Conservation (phyloP, 208 protist species). For the Strigomonas galati region DNA sequence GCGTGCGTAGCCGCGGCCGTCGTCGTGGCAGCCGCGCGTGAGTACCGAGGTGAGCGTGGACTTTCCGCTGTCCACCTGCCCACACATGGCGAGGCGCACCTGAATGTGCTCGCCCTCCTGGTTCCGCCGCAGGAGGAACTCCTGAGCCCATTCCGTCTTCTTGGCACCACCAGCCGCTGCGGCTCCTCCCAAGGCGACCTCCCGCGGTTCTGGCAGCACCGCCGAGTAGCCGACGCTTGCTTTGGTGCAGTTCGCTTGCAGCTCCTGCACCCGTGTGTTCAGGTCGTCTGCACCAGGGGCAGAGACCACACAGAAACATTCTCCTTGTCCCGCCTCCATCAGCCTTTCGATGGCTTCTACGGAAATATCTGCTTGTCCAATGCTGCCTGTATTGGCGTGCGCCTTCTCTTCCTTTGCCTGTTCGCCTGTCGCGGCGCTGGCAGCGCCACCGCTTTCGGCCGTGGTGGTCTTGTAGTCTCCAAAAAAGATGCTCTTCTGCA, state of each 20-base stretch:
- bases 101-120: slow-evolving; percentile 58
- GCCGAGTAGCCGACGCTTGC: slow-evolving; percentile 33
- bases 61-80: slow-evolving; percentile 93
- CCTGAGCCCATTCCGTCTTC: slow-evolving; percentile 47
- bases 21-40: slow-evolving; percentile 85
- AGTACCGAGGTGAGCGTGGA: slow-evolving; percentile 90
- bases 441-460: not conserved
- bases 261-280: slow-evolving; percentile 23
- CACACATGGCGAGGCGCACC: slow-evolving; percentile 89
- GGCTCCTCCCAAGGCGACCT: slow-evolving; percentile 23
- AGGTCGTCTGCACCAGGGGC: slow-evolving; percentile 27
- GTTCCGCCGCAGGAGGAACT: slow-evolving; percentile 69
- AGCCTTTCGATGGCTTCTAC: slow-evolving; percentile 23
- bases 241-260: slow-evolving; percentile 25
- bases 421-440: not conserved
- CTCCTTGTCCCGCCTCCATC: slow-evolving; percentile 57
- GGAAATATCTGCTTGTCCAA: slow-evolving; percentile 34
- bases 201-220: slow-evolving; percentile 49
- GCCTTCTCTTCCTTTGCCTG: not conserved
- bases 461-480: slow-evolving; percentile 6
- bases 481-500: slow-evolving; percentile 22
- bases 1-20: slow-evolving; percentile 83
- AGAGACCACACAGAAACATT: slow-evolving; percentile 62
- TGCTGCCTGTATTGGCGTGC: slow-evolving; percentile 5
- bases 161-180: slow-evolving; percentile 8